These are phyloP conservation scores for Mycena maculata DNA, from an alignment of 768 basidiomycete genomes.

Conservation along the genomic window DNA sequence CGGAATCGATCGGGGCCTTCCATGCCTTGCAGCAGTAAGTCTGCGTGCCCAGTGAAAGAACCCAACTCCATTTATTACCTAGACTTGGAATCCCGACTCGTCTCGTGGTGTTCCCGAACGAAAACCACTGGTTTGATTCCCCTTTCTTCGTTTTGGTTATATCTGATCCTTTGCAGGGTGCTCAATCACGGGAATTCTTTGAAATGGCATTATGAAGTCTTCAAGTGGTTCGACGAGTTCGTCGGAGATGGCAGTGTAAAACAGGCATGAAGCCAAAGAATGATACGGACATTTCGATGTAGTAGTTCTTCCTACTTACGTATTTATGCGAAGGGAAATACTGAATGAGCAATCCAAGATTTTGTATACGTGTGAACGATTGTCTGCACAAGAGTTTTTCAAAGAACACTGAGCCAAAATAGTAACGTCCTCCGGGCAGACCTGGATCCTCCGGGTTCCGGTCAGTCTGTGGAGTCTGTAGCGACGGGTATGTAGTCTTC, in stretches of 20 bases:
- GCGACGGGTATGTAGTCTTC: too few species aligned
- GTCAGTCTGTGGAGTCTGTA: too few species aligned
- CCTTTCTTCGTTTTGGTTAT: not conserved
- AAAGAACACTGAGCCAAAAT: too few species aligned
- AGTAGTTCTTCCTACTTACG: too few species aligned
- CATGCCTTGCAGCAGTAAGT: constrained; percentile 87
- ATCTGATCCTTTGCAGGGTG: constrained; percentile 55
- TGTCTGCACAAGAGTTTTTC: too few species aligned
- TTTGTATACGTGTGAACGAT: too few species aligned
- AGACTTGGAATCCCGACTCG: constrained; percentile 81
- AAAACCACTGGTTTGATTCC: constrained; percentile 77
- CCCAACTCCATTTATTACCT: not conserved
- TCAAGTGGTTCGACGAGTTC: constrained; percentile 87
- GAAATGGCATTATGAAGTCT: constrained; percentile 96
- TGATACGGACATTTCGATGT: not conserved
- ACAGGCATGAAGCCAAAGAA: not conserved
- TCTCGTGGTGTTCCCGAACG: constrained; percentile 86
- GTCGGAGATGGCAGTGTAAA: constrained; percentile 52
- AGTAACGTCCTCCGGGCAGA: too few species aligned
- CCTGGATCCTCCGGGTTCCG: too few species aligned
- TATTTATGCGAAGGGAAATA: too few species aligned
- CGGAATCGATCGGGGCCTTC: constrained; percentile 86
- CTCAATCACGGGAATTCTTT: constrained; percentile 84
- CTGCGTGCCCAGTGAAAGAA: not conserved
- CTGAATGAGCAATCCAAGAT: too few species aligned